Conservation (phyloP, 2,329 filamentous ascomycete genomes). For the Neopestalotiopsis rosae region DNA sequence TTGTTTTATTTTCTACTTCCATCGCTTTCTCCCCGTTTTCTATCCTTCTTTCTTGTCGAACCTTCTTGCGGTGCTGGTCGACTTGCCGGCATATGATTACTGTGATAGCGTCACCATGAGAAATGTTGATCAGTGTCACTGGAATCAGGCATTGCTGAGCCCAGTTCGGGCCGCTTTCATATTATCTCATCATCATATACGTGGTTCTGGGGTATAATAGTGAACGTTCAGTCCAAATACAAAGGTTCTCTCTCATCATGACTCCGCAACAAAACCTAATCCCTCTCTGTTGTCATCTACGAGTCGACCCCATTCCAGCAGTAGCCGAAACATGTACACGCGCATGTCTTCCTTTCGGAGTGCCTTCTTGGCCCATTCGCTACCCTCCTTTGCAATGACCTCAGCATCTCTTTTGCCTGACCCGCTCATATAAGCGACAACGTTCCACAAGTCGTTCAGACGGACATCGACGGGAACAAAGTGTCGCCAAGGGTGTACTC, state of each 20-base stretch:
- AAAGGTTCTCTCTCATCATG: not conserved
- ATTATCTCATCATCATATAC: too few relatives aligned
- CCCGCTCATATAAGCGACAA: slow-evolving; percentile 35
- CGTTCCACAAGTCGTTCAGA: slow-evolving; percentile 32
- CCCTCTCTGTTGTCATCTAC: slow-evolving; percentile 44
- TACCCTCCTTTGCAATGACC: slow-evolving; percentile 57
- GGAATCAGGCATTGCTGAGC: too few relatives aligned
- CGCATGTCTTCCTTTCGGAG: slow-evolving; percentile 63
- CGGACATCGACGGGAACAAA: slow-evolving; percentile 65
- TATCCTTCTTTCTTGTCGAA: too few relatives aligned
- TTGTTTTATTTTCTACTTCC: too few relatives aligned
- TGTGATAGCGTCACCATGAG: too few relatives aligned
- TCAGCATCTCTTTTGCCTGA: slow-evolving; percentile 41
- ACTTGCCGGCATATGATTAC: too few relatives aligned
- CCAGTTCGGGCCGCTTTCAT: too few relatives aligned
- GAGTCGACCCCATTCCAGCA: slow-evolving; percentile 53
- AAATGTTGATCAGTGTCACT: too few relatives aligned
- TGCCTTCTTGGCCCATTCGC: slow-evolving; percentile 59
- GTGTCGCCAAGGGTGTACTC: slow-evolving; percentile 66
- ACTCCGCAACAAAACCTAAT: slow-evolving; percentile 34
- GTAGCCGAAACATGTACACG: slow-evolving; percentile 60
- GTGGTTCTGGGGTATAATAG: too few relatives aligned
- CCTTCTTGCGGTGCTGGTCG: too few relatives aligned
- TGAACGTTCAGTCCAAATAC: too few relatives aligned
- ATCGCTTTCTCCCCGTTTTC: too few relatives aligned